These are phyloP conservation scores for Backusella morwellensis DNA, from an alignment of 192 early-diverging fungal species.

Conservation along the genomic window DNA sequence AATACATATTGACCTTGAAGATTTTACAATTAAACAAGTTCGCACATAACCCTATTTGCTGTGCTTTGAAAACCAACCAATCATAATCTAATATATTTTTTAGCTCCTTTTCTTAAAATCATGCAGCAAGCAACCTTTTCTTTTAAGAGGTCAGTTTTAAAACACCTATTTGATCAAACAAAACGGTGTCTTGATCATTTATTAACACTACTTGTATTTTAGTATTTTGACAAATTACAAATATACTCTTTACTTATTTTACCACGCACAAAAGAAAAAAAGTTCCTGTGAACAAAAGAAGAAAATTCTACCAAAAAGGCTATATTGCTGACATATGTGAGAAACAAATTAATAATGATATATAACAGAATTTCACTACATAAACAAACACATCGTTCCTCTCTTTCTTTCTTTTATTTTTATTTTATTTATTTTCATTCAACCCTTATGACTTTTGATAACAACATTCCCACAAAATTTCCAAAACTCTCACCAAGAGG, in stretches of 20 bases:
- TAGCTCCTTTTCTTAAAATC: too few species aligned
- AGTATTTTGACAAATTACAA: too few species aligned
- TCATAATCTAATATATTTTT: too few species aligned
- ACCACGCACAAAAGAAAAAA: background rate
- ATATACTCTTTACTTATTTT: background rate
- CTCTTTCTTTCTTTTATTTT: background rate
- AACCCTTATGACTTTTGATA: conserved; percentile 5
- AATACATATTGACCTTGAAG: too few species aligned
- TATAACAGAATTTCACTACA: background rate
- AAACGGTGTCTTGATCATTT: too few species aligned
- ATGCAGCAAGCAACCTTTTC: too few species aligned
- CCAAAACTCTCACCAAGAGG: conserved; percentile 44
- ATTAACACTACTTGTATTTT: too few species aligned
- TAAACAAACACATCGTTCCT: background rate
- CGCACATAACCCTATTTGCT: too few species aligned
- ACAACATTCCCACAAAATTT: conserved; percentile 37
- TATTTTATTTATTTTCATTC: background rate
- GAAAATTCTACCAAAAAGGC: background rate
- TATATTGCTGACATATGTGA: conserved; percentile 1
- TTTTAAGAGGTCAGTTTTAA: too few species aligned
- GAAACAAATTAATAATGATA: background rate
- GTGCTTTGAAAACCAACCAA: too few species aligned
- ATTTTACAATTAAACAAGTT: too few species aligned
- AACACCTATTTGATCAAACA: too few species aligned
- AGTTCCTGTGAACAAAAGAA: background rate